Conservation (phyloP, 1,284 basidiomycete genomes). For the Wallemia hederae region DNA sequence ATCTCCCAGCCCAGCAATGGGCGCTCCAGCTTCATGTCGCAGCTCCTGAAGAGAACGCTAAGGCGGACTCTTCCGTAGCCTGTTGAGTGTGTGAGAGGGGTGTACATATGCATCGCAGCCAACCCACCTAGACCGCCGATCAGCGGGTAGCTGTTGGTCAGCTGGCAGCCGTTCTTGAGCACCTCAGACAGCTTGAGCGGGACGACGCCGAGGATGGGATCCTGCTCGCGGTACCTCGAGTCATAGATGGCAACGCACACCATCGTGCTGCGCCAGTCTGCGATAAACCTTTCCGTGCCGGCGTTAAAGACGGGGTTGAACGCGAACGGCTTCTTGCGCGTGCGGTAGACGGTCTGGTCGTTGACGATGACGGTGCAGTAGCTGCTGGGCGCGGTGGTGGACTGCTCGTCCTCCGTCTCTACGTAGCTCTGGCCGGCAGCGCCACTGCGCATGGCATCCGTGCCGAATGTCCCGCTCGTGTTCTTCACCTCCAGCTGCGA, state of each 20-base stretch:
- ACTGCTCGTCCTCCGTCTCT: neutral
- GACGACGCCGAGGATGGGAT: neutral
- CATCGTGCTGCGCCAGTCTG: neutral
- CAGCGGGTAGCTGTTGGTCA: neutral
- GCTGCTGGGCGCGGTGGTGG: neutral
- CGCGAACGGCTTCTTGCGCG: neutral
- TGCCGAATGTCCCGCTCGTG: neutral
- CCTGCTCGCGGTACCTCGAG: neutral
- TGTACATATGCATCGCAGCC: too few species aligned
- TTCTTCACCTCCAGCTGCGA: neutral
- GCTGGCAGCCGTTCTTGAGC: neutral
- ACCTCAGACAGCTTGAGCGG: neutral
- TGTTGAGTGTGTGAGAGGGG: too few species aligned
- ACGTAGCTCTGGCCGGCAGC: neutral
- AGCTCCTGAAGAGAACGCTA: neutral
- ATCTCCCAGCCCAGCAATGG: slow-evolving; percentile 1
- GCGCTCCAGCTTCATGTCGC: neutral
- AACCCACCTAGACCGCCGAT: neutral
- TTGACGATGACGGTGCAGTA: neutral
- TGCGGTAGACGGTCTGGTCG: neutral
- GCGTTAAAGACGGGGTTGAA: neutral
- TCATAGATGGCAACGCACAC: neutral
- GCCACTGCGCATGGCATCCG: neutral
- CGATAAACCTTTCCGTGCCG: neutral
- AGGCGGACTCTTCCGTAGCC: neutral